Evolutionary conservation across 2,329 filamentous ascomycete genomes (phyloP).

Genomic region (Colletotrichum somersetense): DNA sequence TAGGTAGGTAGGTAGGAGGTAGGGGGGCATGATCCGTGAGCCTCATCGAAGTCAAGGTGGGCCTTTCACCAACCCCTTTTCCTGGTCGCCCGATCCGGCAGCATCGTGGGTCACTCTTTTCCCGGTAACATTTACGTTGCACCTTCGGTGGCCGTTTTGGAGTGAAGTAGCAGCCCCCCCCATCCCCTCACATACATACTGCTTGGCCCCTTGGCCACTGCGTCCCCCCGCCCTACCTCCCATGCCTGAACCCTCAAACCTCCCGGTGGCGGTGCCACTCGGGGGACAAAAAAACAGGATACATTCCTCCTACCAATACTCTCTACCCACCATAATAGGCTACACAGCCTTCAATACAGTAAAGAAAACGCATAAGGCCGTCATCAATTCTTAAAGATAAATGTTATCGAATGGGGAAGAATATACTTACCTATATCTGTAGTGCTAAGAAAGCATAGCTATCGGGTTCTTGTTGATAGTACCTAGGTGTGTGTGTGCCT

Average conservation of each 20-base stretch:
- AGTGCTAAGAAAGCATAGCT: too few species aligned
- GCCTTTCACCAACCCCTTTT: neutral
- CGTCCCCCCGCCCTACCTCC: neutral
- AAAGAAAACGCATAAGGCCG: too few species aligned
- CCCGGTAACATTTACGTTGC: neutral
- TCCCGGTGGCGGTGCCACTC: constrained; percentile 31
- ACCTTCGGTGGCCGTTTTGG: neutral
- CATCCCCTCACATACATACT: neutral
- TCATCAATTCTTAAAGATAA: too few species aligned
- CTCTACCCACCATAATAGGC: too few species aligned
- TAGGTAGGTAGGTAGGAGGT: neutral
- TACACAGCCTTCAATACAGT: too few species aligned
- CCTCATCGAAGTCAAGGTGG: neutral
- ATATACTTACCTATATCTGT: too few species aligned
- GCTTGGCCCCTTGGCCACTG: neutral
- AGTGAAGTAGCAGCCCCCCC: neutral
- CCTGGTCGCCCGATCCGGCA: neutral
- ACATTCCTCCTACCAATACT: too few species aligned
- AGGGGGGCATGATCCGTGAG: neutral
- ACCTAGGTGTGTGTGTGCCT: too few species aligned
- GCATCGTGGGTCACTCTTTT: constrained; percentile 15
- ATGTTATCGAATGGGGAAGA: too few species aligned
- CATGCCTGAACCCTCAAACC: constrained; percentile 14
- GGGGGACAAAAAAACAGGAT: too few species aligned
- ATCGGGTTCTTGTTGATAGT: too few species aligned